phyloP scores from a whole-genome alignment of 1,284 basidiomycete genomes.

The Puccinia horiana region DNA sequence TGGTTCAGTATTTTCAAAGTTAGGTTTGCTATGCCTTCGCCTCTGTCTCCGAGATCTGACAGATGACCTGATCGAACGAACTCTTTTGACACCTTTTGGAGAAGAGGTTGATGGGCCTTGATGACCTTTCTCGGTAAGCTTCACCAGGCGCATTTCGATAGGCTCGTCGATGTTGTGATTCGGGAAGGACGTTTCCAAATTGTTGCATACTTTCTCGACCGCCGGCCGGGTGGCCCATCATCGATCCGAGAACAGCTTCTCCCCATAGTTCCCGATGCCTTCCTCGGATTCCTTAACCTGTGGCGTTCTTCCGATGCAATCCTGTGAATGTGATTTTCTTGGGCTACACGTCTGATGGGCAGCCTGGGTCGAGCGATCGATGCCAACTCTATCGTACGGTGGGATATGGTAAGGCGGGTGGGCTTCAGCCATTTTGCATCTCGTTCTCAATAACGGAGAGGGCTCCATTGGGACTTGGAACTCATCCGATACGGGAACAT shows the following conservation, averaged over 20 bases:
- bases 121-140: background rate
- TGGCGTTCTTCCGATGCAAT: background rate
- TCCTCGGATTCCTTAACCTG: background rate
- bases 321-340: background rate
- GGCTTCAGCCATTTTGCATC: background rate
- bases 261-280: background rate
- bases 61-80: conserved; percentile 86
- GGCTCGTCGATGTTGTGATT: conserved; percentile 94
- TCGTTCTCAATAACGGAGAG: no score
- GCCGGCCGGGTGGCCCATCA: conserved; percentile 73
- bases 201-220: conserved; percentile 89
- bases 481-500: background rate
- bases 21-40: conserved; percentile 56
- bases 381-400: background rate
- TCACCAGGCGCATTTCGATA: conserved; percentile 68
- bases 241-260: background rate
- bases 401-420: no score
- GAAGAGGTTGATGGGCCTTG: conserved; percentile 63
- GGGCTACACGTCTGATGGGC: background rate
- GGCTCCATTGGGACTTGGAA: conserved; percentile 7
- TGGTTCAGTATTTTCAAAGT: conserved; percentile 53
- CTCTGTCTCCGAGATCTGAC: conserved; percentile 58
- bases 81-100: conserved; percentile 65
- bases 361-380: background rate
- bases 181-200: conserved; percentile 92